phyloP scores from a whole-genome alignment of 169 alveolate genomes.

The Toxoplasma gondii region DNA sequence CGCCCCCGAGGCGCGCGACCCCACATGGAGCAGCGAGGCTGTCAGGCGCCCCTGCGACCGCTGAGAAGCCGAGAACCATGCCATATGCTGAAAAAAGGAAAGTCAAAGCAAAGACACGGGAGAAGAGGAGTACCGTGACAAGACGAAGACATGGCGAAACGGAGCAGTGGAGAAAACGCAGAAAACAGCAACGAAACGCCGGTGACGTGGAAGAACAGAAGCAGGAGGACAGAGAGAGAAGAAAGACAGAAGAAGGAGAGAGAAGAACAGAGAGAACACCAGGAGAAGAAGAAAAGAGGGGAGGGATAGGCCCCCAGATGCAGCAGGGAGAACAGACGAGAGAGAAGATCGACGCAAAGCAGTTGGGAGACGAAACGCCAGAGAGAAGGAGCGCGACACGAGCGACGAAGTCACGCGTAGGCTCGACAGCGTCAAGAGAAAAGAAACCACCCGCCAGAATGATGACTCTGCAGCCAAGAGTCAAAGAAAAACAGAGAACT shows the following conservation, averaged over 20 bases:
- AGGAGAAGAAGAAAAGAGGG: neutral
- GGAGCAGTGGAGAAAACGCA: neutral
- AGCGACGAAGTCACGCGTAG: neutral
- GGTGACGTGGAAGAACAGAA: neutral
- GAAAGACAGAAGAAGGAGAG: neutral
- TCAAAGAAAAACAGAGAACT: too few relatives aligned
- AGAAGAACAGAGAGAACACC: neutral
- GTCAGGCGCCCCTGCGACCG: neutral
- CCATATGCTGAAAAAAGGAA: neutral
- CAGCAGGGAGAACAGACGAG: too few relatives aligned
- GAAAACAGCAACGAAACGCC: neutral
- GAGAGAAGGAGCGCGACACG: neutral
- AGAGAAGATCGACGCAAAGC: too few relatives aligned
- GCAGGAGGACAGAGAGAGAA: too few relatives aligned
- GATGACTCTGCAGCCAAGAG: too few relatives aligned
- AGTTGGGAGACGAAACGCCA: too few relatives aligned
- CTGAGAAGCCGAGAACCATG: neutral
- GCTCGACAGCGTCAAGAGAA: neutral
- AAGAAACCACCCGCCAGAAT: too few relatives aligned
- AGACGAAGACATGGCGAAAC: neutral
- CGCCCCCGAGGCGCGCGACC: neutral
- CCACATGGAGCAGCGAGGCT: conserved; percentile 12
- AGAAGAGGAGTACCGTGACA: neutral
- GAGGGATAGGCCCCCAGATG: too few relatives aligned
- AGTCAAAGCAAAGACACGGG: neutral